A percentile compares a stretch with the other conserved stretches of the same genome.
Conservation (phyloP, 2,329 filamentous ascomycete genomes). For the Cordyceps farinosa region DNA sequence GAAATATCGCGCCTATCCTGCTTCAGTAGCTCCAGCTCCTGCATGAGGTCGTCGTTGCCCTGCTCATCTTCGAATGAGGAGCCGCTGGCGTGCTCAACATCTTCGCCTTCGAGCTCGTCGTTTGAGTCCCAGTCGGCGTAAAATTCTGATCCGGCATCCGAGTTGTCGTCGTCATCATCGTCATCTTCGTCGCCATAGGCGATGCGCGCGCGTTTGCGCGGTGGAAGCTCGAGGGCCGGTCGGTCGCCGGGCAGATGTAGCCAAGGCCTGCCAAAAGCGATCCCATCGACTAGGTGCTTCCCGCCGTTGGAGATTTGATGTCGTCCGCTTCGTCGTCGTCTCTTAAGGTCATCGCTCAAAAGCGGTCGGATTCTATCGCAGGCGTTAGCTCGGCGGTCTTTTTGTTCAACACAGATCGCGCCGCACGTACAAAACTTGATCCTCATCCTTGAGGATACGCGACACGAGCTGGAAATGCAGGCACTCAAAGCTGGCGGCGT, state of each 20-base stretch:
- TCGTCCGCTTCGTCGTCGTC: constrained; percentile 70
- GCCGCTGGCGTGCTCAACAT: constrained; percentile 4
- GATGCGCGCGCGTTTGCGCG: constrained; percentile 64
- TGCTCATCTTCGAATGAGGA: constrained; percentile 13
- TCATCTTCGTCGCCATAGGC: constrained; percentile 36
- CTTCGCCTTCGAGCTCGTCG: constrained; percentile 21
- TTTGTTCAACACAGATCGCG: neutral
- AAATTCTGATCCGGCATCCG: constrained; percentile 34
- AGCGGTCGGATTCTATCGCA: constrained; percentile 69
- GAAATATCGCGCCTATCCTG: constrained; percentile 16
- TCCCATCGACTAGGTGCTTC: constrained; percentile 77
- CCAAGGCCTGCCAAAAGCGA: constrained; percentile 75
- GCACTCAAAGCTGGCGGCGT: constrained; percentile 71
- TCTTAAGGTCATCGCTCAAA: constrained; percentile 67
- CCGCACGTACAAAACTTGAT: constrained; percentile 70
- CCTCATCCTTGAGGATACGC: constrained; percentile 72
- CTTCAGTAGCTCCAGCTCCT: constrained; percentile 14
- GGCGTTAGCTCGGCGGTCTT: neutral
- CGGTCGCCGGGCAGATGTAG: constrained; percentile 57
- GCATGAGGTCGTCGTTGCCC: constrained; percentile 9
- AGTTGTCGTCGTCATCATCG: constrained; percentile 37
- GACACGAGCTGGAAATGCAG: constrained; percentile 76
- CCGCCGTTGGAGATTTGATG: constrained; percentile 78
- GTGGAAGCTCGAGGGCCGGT: constrained; percentile 67
- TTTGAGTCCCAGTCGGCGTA: constrained; percentile 23